These are phyloP conservation scores for Populus hybrid DNA, from an alignment of 441 rosid genomes.

Conservation along the genomic window DNA sequence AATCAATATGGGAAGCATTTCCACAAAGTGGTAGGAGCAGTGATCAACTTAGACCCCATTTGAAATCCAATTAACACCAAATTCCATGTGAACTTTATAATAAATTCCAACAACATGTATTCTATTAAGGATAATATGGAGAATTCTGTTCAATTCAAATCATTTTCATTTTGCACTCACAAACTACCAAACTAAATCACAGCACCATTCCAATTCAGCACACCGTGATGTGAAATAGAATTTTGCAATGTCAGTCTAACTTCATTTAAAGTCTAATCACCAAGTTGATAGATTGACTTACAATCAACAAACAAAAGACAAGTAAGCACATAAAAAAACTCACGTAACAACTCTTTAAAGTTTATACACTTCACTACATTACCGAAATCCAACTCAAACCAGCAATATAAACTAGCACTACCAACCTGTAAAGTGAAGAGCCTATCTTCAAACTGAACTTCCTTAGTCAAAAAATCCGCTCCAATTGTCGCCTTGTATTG, in stretches of 20 bases:
- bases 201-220: neutral
- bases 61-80: neutral
- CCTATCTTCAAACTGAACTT: slow-evolving; percentile 89
- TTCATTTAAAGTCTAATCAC: too few species aligned
- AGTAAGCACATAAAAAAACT: neutral
- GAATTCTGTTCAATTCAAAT: neutral
- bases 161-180: neutral
- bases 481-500: slow-evolving; percentile 38
- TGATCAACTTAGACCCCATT: neutral
- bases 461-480: slow-evolving; percentile 72
- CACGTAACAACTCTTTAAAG: neutral
- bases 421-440: slow-evolving; percentile 82
- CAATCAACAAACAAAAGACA: too few species aligned
- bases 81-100: neutral
- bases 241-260: neutral
- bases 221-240: neutral
- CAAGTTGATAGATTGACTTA: too few species aligned
- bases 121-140: neutral
- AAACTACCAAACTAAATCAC: neutral
- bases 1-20: neutral
- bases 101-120: neutral
- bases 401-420: neutral
- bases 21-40: neutral
- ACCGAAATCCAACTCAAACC: neutral
- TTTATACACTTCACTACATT: neutral